Evolutionary conservation across 2,329 filamentous ascomycete genomes (phyloP).

Genomic region (Orbilia oligospora): DNA sequence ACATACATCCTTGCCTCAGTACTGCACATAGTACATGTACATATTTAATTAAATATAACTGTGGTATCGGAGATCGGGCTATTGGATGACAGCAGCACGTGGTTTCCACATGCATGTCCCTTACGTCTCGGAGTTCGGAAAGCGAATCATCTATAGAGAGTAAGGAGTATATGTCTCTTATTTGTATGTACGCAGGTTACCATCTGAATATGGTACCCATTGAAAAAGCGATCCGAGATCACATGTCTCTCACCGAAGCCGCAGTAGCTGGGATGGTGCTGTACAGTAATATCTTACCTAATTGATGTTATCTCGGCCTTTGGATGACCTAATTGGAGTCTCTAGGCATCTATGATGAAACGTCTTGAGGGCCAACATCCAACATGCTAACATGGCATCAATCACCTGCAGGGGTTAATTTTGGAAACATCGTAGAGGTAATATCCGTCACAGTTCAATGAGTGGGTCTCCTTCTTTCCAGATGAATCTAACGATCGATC

Average conservation of each 20-base stretch:
- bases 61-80: background rate
- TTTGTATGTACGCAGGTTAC: background rate
- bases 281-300: constrained; percentile 13
- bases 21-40: too few relatives aligned
- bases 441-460: background rate
- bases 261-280: background rate
- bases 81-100: background rate
- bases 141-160: background rate
- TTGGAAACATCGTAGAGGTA: background rate
- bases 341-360: constrained; percentile 13
- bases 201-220: too few relatives aligned
- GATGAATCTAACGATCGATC: background rate
- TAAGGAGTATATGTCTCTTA: too few relatives aligned
- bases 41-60: background rate
- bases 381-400: constrained; percentile 2
- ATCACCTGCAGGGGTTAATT: constrained; percentile 8
- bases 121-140: background rate
- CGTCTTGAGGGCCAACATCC: background rate
- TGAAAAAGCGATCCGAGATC: background rate
- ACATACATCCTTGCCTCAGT: background rate
- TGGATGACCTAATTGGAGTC: background rate
- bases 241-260: background rate
- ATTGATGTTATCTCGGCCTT: constrained; percentile 10
- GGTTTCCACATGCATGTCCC: background rate
- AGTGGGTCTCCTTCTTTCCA: background rate